phyloP scores from a whole-genome alignment of 108 stramenopile species.

The Fistulifera pelliculosa region DNA sequence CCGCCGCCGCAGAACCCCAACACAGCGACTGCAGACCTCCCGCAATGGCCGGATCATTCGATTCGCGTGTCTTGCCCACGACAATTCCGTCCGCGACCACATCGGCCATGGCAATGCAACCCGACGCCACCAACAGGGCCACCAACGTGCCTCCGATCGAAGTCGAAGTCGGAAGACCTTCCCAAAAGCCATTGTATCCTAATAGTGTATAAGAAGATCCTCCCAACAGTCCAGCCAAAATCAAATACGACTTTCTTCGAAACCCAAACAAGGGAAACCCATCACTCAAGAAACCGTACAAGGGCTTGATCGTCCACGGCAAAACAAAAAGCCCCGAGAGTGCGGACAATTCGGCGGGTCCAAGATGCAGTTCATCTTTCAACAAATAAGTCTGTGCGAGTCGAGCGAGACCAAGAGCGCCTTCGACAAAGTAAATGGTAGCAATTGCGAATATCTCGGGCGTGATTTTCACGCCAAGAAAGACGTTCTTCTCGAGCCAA shows the following conservation, averaged over 20 bases:
- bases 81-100: conserved; percentile 96
- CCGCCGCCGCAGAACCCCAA: conserved; percentile 86
- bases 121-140: conserved; percentile 52
- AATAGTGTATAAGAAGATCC: conserved; percentile 47
- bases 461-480: conserved; percentile 5
- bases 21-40: conserved; percentile 85
- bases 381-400: conserved; percentile 90
- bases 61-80: conserved; percentile 78
- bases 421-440: conserved; percentile 93
- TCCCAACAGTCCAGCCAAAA: conserved; percentile 60
- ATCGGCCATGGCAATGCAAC: conserved; percentile 84
- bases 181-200: conserved; percentile 40
- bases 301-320: conserved; percentile 91
- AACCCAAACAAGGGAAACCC: conserved; percentile 84
- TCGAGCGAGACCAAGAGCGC: conserved; percentile 87
- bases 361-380: conserved; percentile 89
- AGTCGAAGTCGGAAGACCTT: conserved; percentile 4
- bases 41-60: conserved; percentile 53
- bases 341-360: conserved; percentile 84
- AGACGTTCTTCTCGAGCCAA: no score
- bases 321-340: conserved; percentile 78
- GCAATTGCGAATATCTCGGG: conserved; percentile 81
- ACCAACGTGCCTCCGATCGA: conserved; percentile 32
- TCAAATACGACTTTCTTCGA: conserved; percentile 73
- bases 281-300: conserved; percentile 89